phyloP scores from a whole-genome alignment of 2,329 filamentous ascomycete genomes.

The Bipolaris oryzae region DNA sequence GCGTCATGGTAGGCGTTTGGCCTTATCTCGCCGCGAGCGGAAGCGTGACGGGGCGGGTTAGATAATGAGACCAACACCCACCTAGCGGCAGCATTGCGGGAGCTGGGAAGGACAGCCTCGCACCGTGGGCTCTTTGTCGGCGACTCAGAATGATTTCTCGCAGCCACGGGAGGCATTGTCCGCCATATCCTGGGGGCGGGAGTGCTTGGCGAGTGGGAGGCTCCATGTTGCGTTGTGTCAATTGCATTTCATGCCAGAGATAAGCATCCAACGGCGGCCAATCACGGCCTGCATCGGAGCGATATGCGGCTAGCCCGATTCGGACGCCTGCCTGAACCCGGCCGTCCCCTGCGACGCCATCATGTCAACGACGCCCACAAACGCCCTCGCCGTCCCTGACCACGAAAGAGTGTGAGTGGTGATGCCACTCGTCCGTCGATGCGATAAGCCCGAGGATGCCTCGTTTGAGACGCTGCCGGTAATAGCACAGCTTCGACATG shows the following conservation, averaged over 20 bases:
- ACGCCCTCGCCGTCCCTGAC: constrained; percentile 15
- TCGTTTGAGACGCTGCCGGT: not conserved
- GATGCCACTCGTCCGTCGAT: constrained; percentile 14
- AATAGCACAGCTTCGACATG: not conserved
- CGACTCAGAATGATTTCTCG: constrained; percentile 9
- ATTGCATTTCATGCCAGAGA: constrained; percentile 19
- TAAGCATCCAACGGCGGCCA: constrained; percentile 9
- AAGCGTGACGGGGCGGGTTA: constrained; percentile 7
- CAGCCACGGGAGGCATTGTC: constrained; percentile 11
- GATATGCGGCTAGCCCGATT: constrained; percentile 5
- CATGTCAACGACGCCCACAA: not conserved
- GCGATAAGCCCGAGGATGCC: constrained; percentile 13
- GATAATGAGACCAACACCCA: constrained; percentile 21
- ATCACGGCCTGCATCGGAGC: not conserved
- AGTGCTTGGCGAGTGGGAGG: constrained; percentile 40
- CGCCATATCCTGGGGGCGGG: constrained; percentile 33
- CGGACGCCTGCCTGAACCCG: constrained; percentile 4
- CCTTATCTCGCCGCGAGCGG: constrained; percentile 36
- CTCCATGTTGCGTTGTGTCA: constrained; percentile 25
- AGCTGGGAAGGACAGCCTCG: constrained; percentile 15
- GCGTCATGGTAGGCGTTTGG: constrained; percentile 34
- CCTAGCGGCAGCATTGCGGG: constrained; percentile 20
- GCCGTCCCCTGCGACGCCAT: constrained; percentile 10
- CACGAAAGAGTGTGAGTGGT: constrained; percentile 2
- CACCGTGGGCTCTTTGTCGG: constrained; percentile 15